Evolutionary conservation across 169 alveolate species (phyloP), one percentile per base, ranked within the genome.

Genomic region (Cryptosporidium xiaoi): DNA sequence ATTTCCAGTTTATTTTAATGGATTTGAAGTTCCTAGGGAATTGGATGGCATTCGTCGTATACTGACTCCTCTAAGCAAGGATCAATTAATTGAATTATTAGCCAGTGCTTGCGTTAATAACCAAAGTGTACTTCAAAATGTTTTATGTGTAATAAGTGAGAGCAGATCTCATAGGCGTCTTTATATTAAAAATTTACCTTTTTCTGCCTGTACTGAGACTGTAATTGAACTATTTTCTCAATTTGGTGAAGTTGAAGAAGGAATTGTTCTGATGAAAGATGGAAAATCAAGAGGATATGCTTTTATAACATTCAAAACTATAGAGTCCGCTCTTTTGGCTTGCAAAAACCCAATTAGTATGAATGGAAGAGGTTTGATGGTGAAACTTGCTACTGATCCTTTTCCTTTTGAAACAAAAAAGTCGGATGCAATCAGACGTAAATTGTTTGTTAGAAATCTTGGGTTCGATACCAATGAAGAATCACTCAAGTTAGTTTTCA

Each of bases 211-310:
- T 27, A 92, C 90, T 51, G 94, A 92, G 66, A 82, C 90, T 31
- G 90, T 92, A 53, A 68, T 83, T 33, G 91, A 84, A 50, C 84
- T 90, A 51, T 91, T 92, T 69, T 83, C 90, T 36, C 85, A 66
- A 12, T 91, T 83, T 82, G 95, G 95, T 5, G 94, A 91, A 56
- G 82, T 92, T 4, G 95, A 91, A 60, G 95, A 92, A 64, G 95
- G 94, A 13, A 90, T 93, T 27, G 95, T 92, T 62, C 82, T 94
- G 15, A 93, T 92, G 55, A 85, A 90, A 53, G 94, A 91, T 67
- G 95, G 95, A 16, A 55, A 92, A 66, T 92, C 95, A 33, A 90
- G 91, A 83, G 96, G 96, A 0, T 93, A 91, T 90, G 96, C 95
- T 24, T 92, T 93, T 67, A 93, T 93, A 36, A 92, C 94, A 18